These are phyloP conservation scores for Fusarium sp. DNA, from an alignment of 2,329 filamentous ascomycete genomes.

Conservation along the genomic window DNA sequence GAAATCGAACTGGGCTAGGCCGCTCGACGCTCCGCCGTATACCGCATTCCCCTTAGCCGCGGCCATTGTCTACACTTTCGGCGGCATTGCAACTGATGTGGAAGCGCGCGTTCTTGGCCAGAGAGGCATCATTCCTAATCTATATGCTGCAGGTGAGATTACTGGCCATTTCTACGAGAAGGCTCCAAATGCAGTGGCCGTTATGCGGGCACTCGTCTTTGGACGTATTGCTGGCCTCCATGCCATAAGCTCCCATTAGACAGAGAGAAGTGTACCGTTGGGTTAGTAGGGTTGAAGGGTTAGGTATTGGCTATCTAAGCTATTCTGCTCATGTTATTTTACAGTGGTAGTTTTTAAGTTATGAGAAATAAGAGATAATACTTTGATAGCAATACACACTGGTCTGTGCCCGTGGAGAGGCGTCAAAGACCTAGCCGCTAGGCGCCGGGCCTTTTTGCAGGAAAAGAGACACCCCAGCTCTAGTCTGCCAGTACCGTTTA, in stretches of 20 bases:
- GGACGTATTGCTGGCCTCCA: conserved; percentile 16
- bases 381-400: conserved; percentile 17
- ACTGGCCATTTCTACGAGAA: conserved; percentile 20
- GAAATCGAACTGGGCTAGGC: conserved; percentile 20
- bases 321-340: conserved; percentile 16
- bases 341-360: conserved; percentile 15
- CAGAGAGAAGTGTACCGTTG: conserved; percentile 13
- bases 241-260: conserved; percentile 17
- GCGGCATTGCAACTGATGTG: conserved; percentile 18
- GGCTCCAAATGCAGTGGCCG: conserved; percentile 22
- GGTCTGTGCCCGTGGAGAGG: conserved; percentile 11
- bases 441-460: conserved; percentile 11
- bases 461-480: conserved; percentile 13
- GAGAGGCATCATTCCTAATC: conserved; percentile 22
- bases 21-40: conserved; percentile 16
- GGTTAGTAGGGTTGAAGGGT: conserved; percentile 13
- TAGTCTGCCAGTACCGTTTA: conserved; percentile 14
- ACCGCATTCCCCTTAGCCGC: conserved; percentile 17
- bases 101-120: conserved; percentile 17
- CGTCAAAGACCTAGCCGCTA: conserved; percentile 6
- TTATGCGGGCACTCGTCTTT: conserved; percentile 19
- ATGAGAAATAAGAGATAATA: conserved; percentile 21
- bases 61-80: conserved; percentile 18
- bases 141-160: conserved; percentile 21
- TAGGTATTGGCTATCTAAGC: conserved; percentile 15